These are phyloP conservation scores for Volvox africanus DNA, from an alignment of 139 green algal species.

Conservation along the genomic window DNA sequence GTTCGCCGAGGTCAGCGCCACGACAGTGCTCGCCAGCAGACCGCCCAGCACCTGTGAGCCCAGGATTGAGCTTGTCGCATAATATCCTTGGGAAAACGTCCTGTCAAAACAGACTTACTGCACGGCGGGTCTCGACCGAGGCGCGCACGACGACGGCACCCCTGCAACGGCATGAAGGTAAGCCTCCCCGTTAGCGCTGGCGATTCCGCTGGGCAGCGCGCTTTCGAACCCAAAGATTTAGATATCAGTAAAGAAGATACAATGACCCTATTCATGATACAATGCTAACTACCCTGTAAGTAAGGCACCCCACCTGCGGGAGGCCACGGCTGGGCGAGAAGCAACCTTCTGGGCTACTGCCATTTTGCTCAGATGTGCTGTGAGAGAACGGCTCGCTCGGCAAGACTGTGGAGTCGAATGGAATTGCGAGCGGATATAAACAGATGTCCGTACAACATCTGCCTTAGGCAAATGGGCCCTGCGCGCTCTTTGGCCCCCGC, in stretches of 20 bases:
- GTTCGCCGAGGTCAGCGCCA: slow-evolving; percentile 61
- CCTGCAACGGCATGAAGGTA: neutral
- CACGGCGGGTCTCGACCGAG: slow-evolving; percentile 70
- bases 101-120: slow-evolving; percentile 63
- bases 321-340: neutral
- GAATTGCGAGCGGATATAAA: neutral
- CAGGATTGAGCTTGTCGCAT: no score
- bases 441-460: slow-evolving; percentile 8
- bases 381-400: neutral
- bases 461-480: slow-evolving; percentile 2
- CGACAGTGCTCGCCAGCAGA: slow-evolving; percentile 74
- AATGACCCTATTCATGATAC: no score
- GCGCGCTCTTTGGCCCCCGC: neutral
- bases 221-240: no score
- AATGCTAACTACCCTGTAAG: neutral
- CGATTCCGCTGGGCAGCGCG: no score
- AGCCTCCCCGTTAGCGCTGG: no score
- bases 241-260: no score
- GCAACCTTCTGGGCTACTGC: slow-evolving; percentile 46
- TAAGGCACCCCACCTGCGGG: slow-evolving; percentile 4
- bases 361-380: slow-evolving; percentile 25
- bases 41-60: slow-evolving; percentile 73
- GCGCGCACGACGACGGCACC: slow-evolving; percentile 68
- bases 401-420: neutral
- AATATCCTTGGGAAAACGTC: no score